Conservation (phyloP, 495 filamentous ascomycete genomes). For the Glutinoglossum americanum region DNA sequence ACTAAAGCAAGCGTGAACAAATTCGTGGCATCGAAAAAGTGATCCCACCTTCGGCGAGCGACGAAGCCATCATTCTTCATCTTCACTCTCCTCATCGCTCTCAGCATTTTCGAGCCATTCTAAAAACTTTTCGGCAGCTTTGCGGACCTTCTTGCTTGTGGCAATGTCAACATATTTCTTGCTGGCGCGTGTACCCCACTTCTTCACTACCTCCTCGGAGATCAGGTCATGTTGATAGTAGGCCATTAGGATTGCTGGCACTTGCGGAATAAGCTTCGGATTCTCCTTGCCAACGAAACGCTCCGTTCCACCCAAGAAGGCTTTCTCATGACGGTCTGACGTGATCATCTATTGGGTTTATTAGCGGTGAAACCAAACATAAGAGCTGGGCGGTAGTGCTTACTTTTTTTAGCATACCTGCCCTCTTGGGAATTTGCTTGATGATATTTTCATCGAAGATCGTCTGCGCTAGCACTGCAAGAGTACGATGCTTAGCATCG, state of each 20-base stretch:
- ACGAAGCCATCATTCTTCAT: conserved; percentile 15
- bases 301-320: conserved; percentile 90
- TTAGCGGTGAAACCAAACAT: conserved; percentile 15
- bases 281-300: conserved; percentile 72
- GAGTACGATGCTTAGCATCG: conserved; percentile 81
- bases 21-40: background rate
- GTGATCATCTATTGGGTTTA: conserved; percentile 40
- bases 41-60: background rate
- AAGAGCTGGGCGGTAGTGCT: conserved; percentile 10
- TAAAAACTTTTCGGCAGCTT: conserved; percentile 81
- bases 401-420: conserved; percentile 68
- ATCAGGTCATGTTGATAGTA: conserved; percentile 80
- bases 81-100: conserved; percentile 56
- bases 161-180: conserved; percentile 88
- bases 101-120: conserved; percentile 85
- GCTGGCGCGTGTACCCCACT: conserved; percentile 84
- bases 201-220: conserved; percentile 66
- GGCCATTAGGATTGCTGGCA: conserved; percentile 65
- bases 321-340: conserved; percentile 85
- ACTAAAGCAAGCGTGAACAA: background rate
- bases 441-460: conserved; percentile 80
- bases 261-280: conserved; percentile 51
- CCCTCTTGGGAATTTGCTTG: conserved; percentile 65
- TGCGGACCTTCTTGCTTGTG: conserved; percentile 88
- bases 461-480: conserved; percentile 79